phyloP scores from a whole-genome alignment of 495 filamentous ascomycete species.

The Penicillium bovifimosum region DNA sequence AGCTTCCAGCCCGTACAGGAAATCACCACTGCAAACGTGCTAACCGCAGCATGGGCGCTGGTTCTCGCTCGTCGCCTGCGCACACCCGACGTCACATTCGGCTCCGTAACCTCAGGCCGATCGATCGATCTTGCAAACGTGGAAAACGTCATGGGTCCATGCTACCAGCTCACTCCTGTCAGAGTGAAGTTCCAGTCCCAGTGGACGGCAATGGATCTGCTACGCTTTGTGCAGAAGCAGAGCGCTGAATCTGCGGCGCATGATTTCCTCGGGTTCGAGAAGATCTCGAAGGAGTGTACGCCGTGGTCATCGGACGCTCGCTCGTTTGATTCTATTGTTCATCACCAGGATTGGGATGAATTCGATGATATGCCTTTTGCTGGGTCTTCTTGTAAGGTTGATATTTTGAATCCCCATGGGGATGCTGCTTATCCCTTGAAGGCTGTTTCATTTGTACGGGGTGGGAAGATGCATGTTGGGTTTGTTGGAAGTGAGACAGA shows the following conservation, averaged over 20 bases:
- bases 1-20: slow-evolving; percentile 38
- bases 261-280: slow-evolving; percentile 30
- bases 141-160: slow-evolving; percentile 43
- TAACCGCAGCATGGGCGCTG: slow-evolving; percentile 59
- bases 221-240: slow-evolving; percentile 31
- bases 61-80: slow-evolving; percentile 47
- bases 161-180: slow-evolving; percentile 34
- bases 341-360: slow-evolving; percentile 36
- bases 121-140: slow-evolving; percentile 39
- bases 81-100: slow-evolving; percentile 53
- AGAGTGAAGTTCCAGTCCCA: slow-evolving; percentile 27
- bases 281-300: slow-evolving; percentile 23
- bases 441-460: slow-evolving; percentile 34
- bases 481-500: slow-evolving; percentile 33
- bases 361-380: slow-evolving; percentile 41
- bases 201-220: slow-evolving; percentile 34
- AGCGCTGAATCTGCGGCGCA: slow-evolving; percentile 23
- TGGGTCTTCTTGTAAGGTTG: slow-evolving; percentile 26
- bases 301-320: slow-evolving; percentile 16
- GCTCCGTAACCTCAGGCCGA: slow-evolving; percentile 50
- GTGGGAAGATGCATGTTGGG: slow-evolving; percentile 30
- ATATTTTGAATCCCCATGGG: slow-evolving; percentile 35
- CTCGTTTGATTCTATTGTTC: slow-evolving; percentile 29
- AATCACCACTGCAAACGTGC: slow-evolving; percentile 52
- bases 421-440: slow-evolving; percentile 35